A percentile compares a stretch with the other conserved stretches of the same genome.
Conservation (phyloP, 441 rosid species). For the Corymbia calophylla region DNA sequence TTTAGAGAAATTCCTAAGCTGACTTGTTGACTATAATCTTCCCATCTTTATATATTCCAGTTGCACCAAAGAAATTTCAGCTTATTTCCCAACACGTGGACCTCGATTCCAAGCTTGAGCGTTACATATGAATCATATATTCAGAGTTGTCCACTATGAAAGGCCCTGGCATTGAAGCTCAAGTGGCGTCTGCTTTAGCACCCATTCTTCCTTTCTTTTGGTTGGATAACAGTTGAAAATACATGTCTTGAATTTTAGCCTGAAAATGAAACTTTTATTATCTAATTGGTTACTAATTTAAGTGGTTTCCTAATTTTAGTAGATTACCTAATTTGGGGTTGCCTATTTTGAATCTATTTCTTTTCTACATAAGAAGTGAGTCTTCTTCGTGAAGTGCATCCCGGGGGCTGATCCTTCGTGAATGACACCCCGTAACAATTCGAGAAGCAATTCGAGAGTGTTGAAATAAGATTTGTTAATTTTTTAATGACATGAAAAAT, state of each 20-base stretch:
- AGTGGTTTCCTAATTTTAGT: background rate
- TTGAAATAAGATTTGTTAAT: background rate
- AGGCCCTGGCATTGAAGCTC: background rate
- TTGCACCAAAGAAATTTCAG: background rate
- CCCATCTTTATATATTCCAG: background rate
- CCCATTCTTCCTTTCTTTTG: background rate
- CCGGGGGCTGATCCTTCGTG: background rate
- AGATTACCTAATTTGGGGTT: background rate
- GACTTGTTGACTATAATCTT: background rate
- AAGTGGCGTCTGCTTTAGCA: background rate
- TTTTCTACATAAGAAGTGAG: background rate
- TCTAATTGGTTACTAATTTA: background rate
- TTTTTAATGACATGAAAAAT: background rate
- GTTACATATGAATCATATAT: background rate
- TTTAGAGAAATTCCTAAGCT: background rate
- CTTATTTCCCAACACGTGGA: background rate
- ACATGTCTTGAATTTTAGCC: background rate
- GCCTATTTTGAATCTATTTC: background rate
- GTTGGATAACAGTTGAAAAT: background rate
- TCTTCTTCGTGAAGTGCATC: background rate
- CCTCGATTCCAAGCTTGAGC: background rate
- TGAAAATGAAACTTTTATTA: background rate
- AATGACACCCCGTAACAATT: background rate
- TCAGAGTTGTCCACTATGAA: background rate
- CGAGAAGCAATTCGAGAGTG: background rate